Evolutionary conservation across 1,284 basidiomycete species (phyloP).

Genomic region (Papiliotrema fonsecae): DNA sequence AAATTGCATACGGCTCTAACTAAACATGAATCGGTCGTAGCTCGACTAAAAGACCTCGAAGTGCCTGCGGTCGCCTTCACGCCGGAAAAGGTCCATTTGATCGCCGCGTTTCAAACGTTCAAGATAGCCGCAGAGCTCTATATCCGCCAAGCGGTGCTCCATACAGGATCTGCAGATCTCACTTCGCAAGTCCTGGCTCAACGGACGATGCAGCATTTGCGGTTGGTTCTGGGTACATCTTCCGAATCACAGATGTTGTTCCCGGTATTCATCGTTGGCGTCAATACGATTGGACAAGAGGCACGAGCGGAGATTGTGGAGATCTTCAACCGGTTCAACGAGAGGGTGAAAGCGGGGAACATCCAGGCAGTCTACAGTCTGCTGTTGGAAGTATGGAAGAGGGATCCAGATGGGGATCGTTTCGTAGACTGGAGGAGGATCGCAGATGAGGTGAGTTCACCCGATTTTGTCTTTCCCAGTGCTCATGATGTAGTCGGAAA

Average conservation of each 20-base stretch:
- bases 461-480: background rate
- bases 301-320: constrained; percentile 19
- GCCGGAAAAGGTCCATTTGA: constrained; percentile 7
- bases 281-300: constrained; percentile 19
- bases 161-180: constrained; percentile 19
- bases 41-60: constrained; percentile 1
- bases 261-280: constrained; percentile 34
- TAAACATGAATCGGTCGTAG: background rate
- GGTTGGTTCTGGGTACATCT: constrained; percentile 26
- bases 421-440: constrained; percentile 26
- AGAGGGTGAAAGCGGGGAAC: constrained; percentile 24
- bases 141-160: constrained; percentile 28
- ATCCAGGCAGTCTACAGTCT: constrained; percentile 24
- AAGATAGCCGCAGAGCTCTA: constrained; percentile 30
- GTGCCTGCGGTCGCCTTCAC: constrained; percentile 2
- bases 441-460: constrained; percentile 12
- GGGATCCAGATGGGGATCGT: constrained; percentile 21
- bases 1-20: constrained; percentile 6
- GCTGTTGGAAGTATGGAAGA: constrained; percentile 29
- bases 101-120: constrained; percentile 32
- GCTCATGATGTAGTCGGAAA: background rate
- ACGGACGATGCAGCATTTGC: constrained; percentile 25
- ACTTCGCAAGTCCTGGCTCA: constrained; percentile 24
- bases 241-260: constrained; percentile 34
- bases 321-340: constrained; percentile 24